Conservation (phyloP, 169 alveolate species). For the Plasmodium blacklocki region DNA sequence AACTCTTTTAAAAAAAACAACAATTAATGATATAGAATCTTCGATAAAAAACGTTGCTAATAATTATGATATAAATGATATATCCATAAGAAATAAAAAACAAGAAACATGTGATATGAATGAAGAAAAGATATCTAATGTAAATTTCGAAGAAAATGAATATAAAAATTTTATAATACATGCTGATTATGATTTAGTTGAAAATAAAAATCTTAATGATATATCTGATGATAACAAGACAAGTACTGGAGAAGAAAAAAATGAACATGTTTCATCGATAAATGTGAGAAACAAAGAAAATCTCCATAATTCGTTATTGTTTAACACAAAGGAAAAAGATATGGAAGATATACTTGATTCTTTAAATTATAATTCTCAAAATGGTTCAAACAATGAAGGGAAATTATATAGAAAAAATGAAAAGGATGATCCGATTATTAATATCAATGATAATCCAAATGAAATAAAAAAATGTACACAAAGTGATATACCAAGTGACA, state of each 20-base stretch:
- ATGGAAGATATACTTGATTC: background rate
- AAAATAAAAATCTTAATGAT: constrained; percentile 8
- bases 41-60: background rate
- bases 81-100: constrained; percentile 5
- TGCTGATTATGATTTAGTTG: background rate
- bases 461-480: too few relatives aligned
- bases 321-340: constrained; percentile 23
- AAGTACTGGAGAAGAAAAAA: background rate
- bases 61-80: background rate
- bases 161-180: background rate
- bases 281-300: constrained; percentile 37
- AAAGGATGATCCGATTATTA: too few relatives aligned
- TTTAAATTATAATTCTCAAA: constrained; percentile 50
- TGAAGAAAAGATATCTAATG: background rate
- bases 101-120: background rate
- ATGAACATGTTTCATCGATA: constrained; percentile 3
- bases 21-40: too few relatives aligned
- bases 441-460: too few relatives aligned
- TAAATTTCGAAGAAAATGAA: constrained; percentile 1
- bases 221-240: constrained; percentile 2
- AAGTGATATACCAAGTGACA: too few relatives aligned
- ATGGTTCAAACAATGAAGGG: constrained; percentile 12
- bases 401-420: background rate
- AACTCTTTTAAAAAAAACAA: too few relatives aligned
- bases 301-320: constrained; percentile 9